A percentile compares a stretch with the other conserved stretches of the same genome.
These are phyloP conservation scores for Boletus rubroflammeus DNA, from an alignment of 768 basidiomycete genomes.

Conservation along the genomic window DNA sequence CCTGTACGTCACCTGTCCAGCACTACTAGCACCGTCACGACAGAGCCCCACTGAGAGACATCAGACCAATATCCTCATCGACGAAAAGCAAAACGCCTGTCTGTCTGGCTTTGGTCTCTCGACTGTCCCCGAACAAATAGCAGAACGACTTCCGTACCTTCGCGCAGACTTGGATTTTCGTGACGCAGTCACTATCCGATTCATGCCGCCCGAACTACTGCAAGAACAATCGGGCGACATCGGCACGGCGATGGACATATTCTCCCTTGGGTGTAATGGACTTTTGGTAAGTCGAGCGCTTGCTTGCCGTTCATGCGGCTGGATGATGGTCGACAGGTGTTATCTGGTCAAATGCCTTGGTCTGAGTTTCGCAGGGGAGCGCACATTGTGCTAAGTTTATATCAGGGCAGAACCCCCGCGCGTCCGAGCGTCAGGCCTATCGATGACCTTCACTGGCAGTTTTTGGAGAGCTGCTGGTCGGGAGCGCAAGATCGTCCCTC, in stretches of 20 bases:
- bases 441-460: slow-evolving; percentile 8
- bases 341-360: slow-evolving; percentile 14
- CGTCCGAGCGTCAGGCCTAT: slow-evolving; percentile 5
- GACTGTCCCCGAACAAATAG: slow-evolving; percentile 12
- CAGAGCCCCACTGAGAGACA: neutral
- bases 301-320: neutral
- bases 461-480: slow-evolving; percentile 12
- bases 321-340: slow-evolving; percentile 1
- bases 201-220: slow-evolving; percentile 13
- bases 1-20: slow-evolving; percentile 3
- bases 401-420: neutral
- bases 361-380: slow-evolving; percentile 8
- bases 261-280: slow-evolving; percentile 14
- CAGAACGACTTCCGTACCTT: slow-evolving; percentile 9
- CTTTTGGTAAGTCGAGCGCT: slow-evolving; percentile 1
- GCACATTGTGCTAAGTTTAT: slow-evolving; percentile 3
- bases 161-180: slow-evolving; percentile 10
- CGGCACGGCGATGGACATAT: slow-evolving; percentile 5
- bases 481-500: slow-evolving; percentile 8
- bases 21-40: neutral
- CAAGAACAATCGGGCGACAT: neutral
- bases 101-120: slow-evolving; percentile 13
- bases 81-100: slow-evolving; percentile 3
- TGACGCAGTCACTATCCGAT: slow-evolving; percentile 9
- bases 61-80: slow-evolving; percentile 16